phyloP scores from a whole-genome alignment of 164 flowering plant species.

The Liquidambar formosana region DNA sequence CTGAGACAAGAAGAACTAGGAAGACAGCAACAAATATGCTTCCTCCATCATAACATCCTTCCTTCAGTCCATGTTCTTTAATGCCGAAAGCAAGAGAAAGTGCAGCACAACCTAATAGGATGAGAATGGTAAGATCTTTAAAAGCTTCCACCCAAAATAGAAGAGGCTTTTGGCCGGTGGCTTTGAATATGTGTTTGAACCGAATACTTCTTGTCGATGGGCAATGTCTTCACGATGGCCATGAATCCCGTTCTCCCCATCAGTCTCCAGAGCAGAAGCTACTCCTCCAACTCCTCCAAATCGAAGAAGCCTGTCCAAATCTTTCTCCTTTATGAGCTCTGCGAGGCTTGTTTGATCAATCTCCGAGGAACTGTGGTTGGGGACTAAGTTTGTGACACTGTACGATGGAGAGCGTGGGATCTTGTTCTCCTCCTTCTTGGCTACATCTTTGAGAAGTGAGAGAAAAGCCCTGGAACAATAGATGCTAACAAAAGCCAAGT shows the following conservation, averaged over 20 bases:
- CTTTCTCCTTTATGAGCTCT: too few species aligned
- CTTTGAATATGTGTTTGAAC: constrained; percentile 13
- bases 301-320: too few species aligned
- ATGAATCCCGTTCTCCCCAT: background rate
- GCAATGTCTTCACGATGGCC: background rate
- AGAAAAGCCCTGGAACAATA: too few species aligned
- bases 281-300: too few species aligned
- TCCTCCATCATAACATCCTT: constrained; percentile 21
- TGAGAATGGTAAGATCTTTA: constrained; percentile 11
- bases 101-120: constrained; percentile 16
- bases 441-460: too few species aligned
- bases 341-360: too few species aligned
- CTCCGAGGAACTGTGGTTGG: too few species aligned
- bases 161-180: constrained; percentile 7
- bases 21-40: constrained; percentile 18
- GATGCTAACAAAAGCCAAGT: too few species aligned
- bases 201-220: background rate
- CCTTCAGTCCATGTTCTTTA: constrained; percentile 10
- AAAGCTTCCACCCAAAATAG: constrained; percentile 18
- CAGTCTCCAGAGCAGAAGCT: background rate
- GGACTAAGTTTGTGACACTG: too few species aligned
- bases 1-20: constrained; percentile 9
- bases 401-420: too few species aligned
- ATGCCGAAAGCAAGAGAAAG: constrained; percentile 18
- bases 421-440: too few species aligned